Conservation (phyloP, 768 basidiomycete species). For the Lenzites betulinus region DNA sequence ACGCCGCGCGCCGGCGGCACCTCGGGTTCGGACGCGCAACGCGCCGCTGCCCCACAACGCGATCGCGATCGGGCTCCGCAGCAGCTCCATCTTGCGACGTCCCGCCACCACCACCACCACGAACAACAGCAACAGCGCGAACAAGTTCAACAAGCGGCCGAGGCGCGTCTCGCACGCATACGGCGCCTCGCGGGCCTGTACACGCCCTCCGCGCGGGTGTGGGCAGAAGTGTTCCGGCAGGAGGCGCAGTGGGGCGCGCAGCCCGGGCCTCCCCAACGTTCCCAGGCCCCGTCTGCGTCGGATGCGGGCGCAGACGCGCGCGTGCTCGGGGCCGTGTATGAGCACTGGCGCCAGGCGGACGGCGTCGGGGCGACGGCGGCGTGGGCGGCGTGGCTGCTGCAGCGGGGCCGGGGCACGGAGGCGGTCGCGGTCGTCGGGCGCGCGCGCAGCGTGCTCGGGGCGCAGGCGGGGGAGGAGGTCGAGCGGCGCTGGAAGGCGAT, state of each 20-base stretch:
- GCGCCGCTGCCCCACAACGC: too few relatives aligned
- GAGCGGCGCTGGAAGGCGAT: constrained; percentile 39
- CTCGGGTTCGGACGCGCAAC: too few relatives aligned
- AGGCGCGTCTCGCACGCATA: constrained; percentile 32
- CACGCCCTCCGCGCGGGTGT: constrained; percentile 46
- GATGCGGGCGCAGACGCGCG: constrained; percentile 16
- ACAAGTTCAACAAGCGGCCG: too few relatives aligned
- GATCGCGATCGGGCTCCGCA: constrained; percentile 3
- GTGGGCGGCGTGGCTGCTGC: constrained; percentile 53
- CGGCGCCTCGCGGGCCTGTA: constrained; percentile 44
- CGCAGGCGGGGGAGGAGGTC: constrained; percentile 35
- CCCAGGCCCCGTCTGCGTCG: constrained; percentile 22
- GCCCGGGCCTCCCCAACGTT: too few relatives aligned
- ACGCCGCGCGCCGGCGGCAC: too few relatives aligned
- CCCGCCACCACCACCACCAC: background rate
- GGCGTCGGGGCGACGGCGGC: constrained; percentile 40
- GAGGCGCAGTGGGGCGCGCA: constrained; percentile 8
- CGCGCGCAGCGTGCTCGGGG: constrained; percentile 32
- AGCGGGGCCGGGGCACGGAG: constrained; percentile 41
- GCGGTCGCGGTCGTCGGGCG: constrained; percentile 41
- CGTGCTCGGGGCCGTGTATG: constrained; percentile 42
- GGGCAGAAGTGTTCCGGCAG: constrained; percentile 44
- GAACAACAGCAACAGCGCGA: too few relatives aligned
- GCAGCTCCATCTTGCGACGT: background rate
- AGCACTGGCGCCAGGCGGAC: constrained; percentile 45